Evolutionary conservation across 257 asterid species (phyloP), one percentile per base, ranked within the genome.

Genomic region (Penstemon barbatus): DNA sequence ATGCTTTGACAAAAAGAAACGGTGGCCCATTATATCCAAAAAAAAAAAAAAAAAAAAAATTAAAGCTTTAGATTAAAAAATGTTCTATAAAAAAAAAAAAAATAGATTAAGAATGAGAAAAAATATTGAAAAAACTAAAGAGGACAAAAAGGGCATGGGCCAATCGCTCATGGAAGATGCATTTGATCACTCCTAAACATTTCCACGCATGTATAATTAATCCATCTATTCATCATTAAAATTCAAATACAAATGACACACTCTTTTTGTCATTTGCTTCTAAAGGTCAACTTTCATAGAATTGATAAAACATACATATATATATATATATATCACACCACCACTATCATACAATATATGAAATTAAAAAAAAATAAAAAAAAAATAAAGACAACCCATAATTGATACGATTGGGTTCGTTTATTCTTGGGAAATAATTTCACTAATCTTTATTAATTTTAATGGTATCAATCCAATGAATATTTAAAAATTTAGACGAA

Each of bases 151-250:
- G 69, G 75, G 64, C 8, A 56, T 70, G 80, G 76, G 70, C 74
- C 76, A 50, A 65, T 39, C n/a, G 46, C 57, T 65, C 70, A 15
- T 65, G 37, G 61, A 54, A 51, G 57, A 65, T 51, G 68, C 63
- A 66, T 56, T 63, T 71, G 65, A 66, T 70, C 10, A 71, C 65
- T 57, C 25, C 71, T 48, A 61, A 63, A 56, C 67, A 79, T 45
- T 51, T 71, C 75, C 83, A 79, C 75, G 81, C 81, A 69, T 80
- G 77, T 68, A 72, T 65, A 62, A 79, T 43, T 19, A 43, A 8
- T 64, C 53, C 5, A 3, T 65, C 55, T 37, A 39, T 58, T 58
- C 60, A 68, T 71, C 71, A 74, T 71, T 69, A 37, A 6, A 58
- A 52, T 62, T 51, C 78, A 67, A 57, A 75, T 45, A 8, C 66